phyloP scores from a whole-genome alignment of 768 basidiomycete species.

The Astraeus odoratus region DNA sequence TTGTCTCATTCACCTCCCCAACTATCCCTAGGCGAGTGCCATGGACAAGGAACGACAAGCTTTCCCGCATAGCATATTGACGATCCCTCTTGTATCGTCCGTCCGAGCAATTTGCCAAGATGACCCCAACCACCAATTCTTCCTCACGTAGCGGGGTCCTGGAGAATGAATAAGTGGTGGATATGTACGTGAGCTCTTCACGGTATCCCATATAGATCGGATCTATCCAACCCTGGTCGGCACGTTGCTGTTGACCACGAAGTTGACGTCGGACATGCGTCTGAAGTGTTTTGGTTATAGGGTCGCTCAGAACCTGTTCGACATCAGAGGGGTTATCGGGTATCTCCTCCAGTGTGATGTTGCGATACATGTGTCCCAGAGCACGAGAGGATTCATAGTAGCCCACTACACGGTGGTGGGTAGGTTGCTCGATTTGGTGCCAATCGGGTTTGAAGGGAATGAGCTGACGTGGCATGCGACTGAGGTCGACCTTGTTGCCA shows the following conservation, averaged over 20 bases:
- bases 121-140: conserved; percentile 70
- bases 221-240: conserved; percentile 12
- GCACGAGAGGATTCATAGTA: conserved; percentile 69
- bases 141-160: conserved; percentile 57
- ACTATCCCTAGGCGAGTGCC: conserved; percentile 39
- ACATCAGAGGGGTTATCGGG: conserved; percentile 11
- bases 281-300: conserved; percentile 16
- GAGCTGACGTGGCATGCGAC: conserved; percentile 43
- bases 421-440: conserved; percentile 55
- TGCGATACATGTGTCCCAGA: conserved; percentile 66
- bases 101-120: conserved; percentile 63
- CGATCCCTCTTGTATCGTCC: conserved; percentile 53
- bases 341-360: conserved; percentile 39
- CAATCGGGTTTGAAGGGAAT: conserved; percentile 76
- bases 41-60: conserved; percentile 43
- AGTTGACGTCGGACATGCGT: conserved; percentile 19
- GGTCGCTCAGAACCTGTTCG: conserved; percentile 27
- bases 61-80: conserved; percentile 55
- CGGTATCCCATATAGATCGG: conserved; percentile 45
- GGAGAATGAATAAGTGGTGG: conserved; percentile 59
- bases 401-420: conserved; percentile 48
- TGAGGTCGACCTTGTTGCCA: conserved; percentile 56
- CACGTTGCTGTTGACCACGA: neutral
- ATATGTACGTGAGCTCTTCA: conserved; percentile 66
- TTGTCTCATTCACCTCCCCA: conserved; percentile 16